Evolutionary conservation across 2,329 filamentous ascomycete species (phyloP).

Genomic region (Verticillium dahliae): DNA sequence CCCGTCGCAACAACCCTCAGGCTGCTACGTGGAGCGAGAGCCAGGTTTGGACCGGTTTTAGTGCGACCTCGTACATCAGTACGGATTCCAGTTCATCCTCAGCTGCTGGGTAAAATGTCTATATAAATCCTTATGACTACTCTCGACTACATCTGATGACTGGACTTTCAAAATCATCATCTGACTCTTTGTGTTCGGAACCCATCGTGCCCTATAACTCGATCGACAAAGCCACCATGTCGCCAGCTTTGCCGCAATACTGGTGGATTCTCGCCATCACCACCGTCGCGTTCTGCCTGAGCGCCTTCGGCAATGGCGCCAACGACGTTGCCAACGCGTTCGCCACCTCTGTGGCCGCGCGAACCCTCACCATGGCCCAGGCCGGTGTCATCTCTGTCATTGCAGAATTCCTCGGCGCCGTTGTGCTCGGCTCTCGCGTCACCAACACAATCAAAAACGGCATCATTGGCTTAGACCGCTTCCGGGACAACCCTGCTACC

Average conservation of each 20-base stretch:
- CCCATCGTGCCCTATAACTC: too few relatives aligned
- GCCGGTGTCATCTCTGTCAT: conserved; percentile 39
- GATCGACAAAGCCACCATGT: background rate
- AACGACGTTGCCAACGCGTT: conserved; percentile 34
- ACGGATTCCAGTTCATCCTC: too few relatives aligned
- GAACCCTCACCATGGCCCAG: conserved; percentile 44
- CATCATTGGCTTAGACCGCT: conserved; percentile 30
- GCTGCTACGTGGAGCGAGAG: too few relatives aligned
- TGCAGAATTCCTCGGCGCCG: conserved; percentile 46
- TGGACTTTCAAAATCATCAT: too few relatives aligned
- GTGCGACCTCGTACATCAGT: too few relatives aligned
- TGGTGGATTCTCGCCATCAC: conserved; percentile 11
- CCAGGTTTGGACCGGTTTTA: too few relatives aligned
- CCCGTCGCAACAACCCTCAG: too few relatives aligned
- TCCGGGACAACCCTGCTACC: conserved; percentile 16
- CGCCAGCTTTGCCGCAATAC: conserved; percentile 3
- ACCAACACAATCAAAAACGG: conserved; percentile 35
- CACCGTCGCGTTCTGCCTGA: conserved; percentile 10
- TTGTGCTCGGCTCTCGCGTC: conserved; percentile 40
- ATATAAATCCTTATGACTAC: too few relatives aligned
- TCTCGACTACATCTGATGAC: too few relatives aligned
- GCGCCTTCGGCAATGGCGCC: conserved; percentile 9
- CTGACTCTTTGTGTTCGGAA: too few relatives aligned
- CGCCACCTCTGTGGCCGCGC: conserved; percentile 43
- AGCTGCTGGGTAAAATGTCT: too few relatives aligned